Conservation (phyloP, 2,329 filamentous ascomycete genomes). For the Grosmannia huntii region DNA sequence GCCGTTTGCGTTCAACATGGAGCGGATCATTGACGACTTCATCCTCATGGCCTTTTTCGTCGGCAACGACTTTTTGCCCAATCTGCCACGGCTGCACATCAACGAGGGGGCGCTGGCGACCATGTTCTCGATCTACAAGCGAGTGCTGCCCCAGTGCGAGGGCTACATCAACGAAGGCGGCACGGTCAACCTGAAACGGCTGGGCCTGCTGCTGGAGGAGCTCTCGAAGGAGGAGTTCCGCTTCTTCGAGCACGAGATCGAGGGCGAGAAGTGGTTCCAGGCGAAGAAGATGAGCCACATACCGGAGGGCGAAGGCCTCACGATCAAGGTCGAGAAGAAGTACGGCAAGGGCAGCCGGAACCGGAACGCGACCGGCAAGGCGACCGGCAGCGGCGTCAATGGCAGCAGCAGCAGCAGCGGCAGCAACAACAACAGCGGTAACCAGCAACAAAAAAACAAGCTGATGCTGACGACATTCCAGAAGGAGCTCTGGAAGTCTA, state of each 20-base stretch:
- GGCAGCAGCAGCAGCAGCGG: not conserved
- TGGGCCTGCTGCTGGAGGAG: slow-evolving; percentile 68
- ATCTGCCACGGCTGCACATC: slow-evolving; percentile 91
- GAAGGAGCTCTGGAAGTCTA: slow-evolving; percentile 66
- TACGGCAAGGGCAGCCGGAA: not conserved
- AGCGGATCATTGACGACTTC: slow-evolving; percentile 96
- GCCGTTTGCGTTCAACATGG: slow-evolving; percentile 77
- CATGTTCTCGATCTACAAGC: slow-evolving; percentile 97
- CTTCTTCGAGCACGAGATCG: slow-evolving; percentile 84
- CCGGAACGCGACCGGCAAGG: not conserved
- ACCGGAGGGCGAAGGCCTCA: slow-evolving; percentile 47
- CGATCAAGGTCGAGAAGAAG: slow-evolving; percentile 9
- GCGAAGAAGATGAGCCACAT: slow-evolving; percentile 52
- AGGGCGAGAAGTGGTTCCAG: slow-evolving; percentile 84
- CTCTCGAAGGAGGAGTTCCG: slow-evolving; percentile 78
- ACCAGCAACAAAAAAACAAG: slow-evolving; percentile 35
- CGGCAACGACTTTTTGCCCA: slow-evolving; percentile 96
- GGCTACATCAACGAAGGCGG: slow-evolving; percentile 96
- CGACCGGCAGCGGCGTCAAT: slow-evolving; percentile 23
- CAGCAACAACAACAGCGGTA: not conserved
- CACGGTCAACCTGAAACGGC: slow-evolving; percentile 72
- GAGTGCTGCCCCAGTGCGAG: slow-evolving; percentile 70
- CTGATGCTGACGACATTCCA: slow-evolving; percentile 68
- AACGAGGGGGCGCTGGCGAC: slow-evolving; percentile 93
- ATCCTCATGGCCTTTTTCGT: slow-evolving; percentile 99